Conservation (phyloP, 768 basidiomycete genomes). For the Tulasnella sp. region DNA sequence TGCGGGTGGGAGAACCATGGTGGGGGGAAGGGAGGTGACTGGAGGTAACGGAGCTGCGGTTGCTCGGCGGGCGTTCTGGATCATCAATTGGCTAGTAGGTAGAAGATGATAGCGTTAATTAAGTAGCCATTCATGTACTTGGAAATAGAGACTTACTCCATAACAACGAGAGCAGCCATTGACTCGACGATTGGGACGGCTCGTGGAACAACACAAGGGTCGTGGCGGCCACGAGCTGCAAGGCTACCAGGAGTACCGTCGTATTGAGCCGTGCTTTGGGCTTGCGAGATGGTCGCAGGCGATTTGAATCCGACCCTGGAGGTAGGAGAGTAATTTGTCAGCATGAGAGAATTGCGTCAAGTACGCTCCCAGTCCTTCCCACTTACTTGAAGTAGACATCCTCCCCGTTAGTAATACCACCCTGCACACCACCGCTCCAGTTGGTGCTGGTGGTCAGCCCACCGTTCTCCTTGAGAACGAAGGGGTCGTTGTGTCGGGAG, state of each 20-base stretch:
- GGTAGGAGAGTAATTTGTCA: not conserved
- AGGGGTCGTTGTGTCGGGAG: constrained; percentile 87
- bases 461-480: constrained; percentile 48
- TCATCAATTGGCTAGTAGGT: constrained; percentile 54
- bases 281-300: constrained; percentile 92
- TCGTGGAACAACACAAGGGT: constrained; percentile 94
- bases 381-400: constrained; percentile 90
- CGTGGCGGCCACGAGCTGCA: constrained; percentile 88
- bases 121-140: not conserved
- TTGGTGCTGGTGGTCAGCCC: constrained; percentile 79
- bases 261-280: constrained; percentile 86
- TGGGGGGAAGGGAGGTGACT: constrained; percentile 80
- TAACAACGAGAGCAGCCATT: constrained; percentile 92
- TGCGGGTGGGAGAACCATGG: constrained; percentile 69
- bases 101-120: not conserved
- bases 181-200: constrained; percentile 97
- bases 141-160: constrained; percentile 49
- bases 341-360: not conserved
- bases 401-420: constrained; percentile 96
- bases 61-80: constrained; percentile 75
- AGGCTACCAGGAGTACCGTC: constrained; percentile 82
- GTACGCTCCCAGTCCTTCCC: not conserved
- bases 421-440: constrained; percentile 96
- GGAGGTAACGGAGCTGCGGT: constrained; percentile 73
- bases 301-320: constrained; percentile 91